A percentile compares a stretch with the other conserved stretches of the same genome.
Conservation (phyloP, 2,329 filamentous ascomycete species). For the Sarocladium brachiariae region DNA sequence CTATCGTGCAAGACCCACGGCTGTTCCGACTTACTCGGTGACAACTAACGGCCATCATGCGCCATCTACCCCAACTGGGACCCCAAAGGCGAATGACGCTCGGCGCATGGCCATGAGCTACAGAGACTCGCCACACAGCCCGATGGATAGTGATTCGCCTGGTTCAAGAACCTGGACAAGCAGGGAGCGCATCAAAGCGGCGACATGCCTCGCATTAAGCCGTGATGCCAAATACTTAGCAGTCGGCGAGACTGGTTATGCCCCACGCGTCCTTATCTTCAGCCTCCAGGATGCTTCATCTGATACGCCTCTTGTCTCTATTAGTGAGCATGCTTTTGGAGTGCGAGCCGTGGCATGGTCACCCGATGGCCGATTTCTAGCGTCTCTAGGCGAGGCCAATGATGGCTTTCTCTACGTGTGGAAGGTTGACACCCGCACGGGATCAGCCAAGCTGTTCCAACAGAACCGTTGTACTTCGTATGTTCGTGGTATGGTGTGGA, state of each 20-base stretch:
- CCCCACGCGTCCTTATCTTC: conserved; percentile 85
- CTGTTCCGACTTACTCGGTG: conserved; percentile 58
- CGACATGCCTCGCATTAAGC: conserved; percentile 84
- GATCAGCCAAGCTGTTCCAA: conserved; percentile 71
- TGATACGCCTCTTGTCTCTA: conserved; percentile 74
- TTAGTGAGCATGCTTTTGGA: conserved; percentile 86
- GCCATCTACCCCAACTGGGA: conserved; percentile 42
- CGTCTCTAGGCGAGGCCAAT: conserved; percentile 80
- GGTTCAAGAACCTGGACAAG: conserved; percentile 74
- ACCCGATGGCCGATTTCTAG: conserved; percentile 75
- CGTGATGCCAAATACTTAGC: conserved; percentile 81
- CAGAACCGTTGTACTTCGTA: conserved; percentile 87
- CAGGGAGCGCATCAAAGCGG: conserved; percentile 87
- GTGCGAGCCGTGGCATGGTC: conserved; percentile 88
- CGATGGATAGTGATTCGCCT: conserved; percentile 55
- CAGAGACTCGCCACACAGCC: conserved; percentile 41
- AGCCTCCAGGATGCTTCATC: conserved; percentile 72
- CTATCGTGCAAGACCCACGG: conserved; percentile 77
- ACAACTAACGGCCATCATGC: conserved; percentile 44
- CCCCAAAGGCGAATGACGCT: conserved; percentile 57
- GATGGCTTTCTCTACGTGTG: conserved; percentile 93
- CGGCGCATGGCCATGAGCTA: conserved; percentile 42
- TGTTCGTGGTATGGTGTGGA: conserved; percentile 83
- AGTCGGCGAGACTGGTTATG: conserved; percentile 92
- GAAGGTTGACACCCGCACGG: conserved; percentile 76